Evolutionary conservation across 306 rosid genomes (phyloP).

Genomic region (Quercus gilva): DNA sequence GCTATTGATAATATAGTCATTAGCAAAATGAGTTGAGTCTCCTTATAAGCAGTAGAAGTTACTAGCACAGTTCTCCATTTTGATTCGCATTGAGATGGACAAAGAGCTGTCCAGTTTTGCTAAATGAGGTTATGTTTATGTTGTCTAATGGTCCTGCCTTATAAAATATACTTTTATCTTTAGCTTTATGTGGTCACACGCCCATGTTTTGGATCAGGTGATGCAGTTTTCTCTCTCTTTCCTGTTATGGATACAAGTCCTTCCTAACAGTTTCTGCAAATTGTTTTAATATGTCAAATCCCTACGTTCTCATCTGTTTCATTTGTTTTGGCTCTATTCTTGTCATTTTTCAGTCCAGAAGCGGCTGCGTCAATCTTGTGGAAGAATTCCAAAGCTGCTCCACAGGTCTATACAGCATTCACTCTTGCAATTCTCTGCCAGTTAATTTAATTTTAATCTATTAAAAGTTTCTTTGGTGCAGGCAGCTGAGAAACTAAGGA

Average conservation of each 20-base stretch:
- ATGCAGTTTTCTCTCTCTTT: not conserved
- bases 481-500: constrained; percentile 87
- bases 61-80: not conserved
- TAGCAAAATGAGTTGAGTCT: not conserved
- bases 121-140: not conserved
- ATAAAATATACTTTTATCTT: not conserved
- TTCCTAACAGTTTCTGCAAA: not conserved
- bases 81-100: not conserved
- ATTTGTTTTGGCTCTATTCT: constrained; percentile 33
- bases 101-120: not conserved
- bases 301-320: constrained; percentile 20
- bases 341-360: constrained; percentile 70
- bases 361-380: constrained; percentile 98
- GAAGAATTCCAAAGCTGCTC: constrained; percentile 86
- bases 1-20: not conserved
- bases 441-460: constrained; percentile 9
- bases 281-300: not conserved
- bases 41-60: not conserved
- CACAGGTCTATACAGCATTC: constrained; percentile 49
- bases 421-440: constrained; percentile 1
- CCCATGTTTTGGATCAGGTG: not conserved
- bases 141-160: not conserved
- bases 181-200: not conserved
- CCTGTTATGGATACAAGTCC: not conserved
- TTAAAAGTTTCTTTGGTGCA: constrained; percentile 24